These are phyloP conservation scores for Nicotiana obtusifolia DNA, from an alignment of 257 asterid species.

Conservation along the genomic window DNA sequence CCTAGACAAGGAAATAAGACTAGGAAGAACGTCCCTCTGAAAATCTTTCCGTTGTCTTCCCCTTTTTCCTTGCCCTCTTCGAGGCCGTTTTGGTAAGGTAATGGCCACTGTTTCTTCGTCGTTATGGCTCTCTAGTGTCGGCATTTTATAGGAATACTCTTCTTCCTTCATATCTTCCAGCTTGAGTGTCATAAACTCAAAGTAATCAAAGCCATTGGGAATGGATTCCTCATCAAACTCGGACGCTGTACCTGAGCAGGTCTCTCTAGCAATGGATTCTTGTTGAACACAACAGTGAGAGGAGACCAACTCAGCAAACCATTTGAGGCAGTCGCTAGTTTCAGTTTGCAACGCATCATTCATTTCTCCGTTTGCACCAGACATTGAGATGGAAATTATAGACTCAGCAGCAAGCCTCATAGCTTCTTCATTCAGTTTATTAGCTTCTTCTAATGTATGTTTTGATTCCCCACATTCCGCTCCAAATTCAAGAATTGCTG, in stretches of 20 bases:
- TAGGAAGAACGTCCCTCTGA: conserved; percentile 64
- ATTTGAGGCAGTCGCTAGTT: conserved; percentile 29
- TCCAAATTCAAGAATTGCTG: conserved; percentile 29
- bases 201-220: conserved; percentile 53
- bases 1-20: conserved; percentile 52
- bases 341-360: conserved; percentile 17
- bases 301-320: conserved; percentile 52
- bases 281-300: conserved; percentile 18
- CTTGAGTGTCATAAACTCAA: conserved; percentile 58
- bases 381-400: conserved; percentile 45
- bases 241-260: background rate
- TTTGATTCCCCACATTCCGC: conserved; percentile 11
- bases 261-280: background rate
- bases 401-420: conserved; percentile 63
- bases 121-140: conserved; percentile 7
- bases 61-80: conserved; percentile 46
- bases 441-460: conserved; percentile 1
- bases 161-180: conserved; percentile 46
- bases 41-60: conserved; percentile 54
- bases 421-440: conserved; percentile 25
- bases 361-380: background rate
- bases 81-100: conserved; percentile 23
- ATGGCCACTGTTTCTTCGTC: conserved; percentile 23
- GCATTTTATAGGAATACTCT: conserved; percentile 12
- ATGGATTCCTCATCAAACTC: conserved; percentile 19